These are phyloP conservation scores for Leccinum uliginosum DNA, from an alignment of 768 basidiomycete species.

Conservation along the genomic window DNA sequence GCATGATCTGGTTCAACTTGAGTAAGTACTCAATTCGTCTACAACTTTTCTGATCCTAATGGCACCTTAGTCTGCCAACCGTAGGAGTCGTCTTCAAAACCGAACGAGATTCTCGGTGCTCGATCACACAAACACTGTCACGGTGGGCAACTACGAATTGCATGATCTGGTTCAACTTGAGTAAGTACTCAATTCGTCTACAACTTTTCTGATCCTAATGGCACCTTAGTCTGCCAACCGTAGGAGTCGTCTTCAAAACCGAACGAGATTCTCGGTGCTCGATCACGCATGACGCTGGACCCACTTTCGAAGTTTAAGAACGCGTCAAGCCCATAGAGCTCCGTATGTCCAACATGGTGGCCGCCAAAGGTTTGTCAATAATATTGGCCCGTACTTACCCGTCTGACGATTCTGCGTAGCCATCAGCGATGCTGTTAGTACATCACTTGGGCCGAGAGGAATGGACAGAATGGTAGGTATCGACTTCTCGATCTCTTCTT, in stretches of 20 bases:
- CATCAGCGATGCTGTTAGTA: slow-evolving; percentile 95
- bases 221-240: slow-evolving; percentile 70
- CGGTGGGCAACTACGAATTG: slow-evolving; percentile 87
- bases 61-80: slow-evolving; percentile 65
- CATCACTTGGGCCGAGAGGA: slow-evolving; percentile 92
- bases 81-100: slow-evolving; percentile 98
- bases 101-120: slow-evolving; percentile 89
- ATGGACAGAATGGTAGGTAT: slow-evolving; percentile 99
- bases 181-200: no score
- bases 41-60: slow-evolving; percentile 10
- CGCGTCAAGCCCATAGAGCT: slow-evolving; percentile 91
- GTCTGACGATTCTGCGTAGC: slow-evolving; percentile 43
- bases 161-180: slow-evolving; percentile 95
- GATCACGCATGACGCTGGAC: slow-evolving; percentile 42
- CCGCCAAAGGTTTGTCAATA: slow-evolving; percentile 76
- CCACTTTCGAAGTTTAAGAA: slow-evolving; percentile 14
- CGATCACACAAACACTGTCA: slow-evolving; percentile 88
- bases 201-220: slow-evolving; percentile 10
- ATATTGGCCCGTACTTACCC: not conserved
- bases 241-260: slow-evolving; percentile 96
- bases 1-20: slow-evolving; percentile 95
- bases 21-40: no score
- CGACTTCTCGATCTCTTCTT: slow-evolving; percentile 19
- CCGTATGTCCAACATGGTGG: slow-evolving; percentile 94
- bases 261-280: slow-evolving; percentile 89